Evolutionary conservation across 495 filamentous ascomycete species (phyloP).

Genomic region (Aspergillus kassunensis): DNA sequence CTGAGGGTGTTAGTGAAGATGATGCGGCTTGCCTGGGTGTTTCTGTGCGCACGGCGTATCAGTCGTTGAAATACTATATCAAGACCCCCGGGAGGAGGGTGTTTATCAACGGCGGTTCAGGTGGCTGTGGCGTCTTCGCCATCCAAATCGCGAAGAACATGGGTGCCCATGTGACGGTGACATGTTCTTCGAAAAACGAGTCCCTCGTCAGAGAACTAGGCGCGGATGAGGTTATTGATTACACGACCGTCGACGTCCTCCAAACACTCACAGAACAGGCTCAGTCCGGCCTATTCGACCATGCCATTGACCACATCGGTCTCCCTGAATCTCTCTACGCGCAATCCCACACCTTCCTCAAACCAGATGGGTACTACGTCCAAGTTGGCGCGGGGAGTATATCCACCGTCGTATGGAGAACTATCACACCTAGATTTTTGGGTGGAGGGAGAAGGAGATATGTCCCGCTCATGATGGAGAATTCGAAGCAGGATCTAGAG

Average conservation of each 20-base stretch:
- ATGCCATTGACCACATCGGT: conserved; percentile 61
- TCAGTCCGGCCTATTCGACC: conserved; percentile 49
- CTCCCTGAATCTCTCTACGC: conserved; percentile 49
- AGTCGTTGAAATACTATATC: conserved; percentile 48
- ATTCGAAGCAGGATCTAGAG: conserved; percentile 42
- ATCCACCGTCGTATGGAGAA: conserved; percentile 21
- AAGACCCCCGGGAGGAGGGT: conserved; percentile 40
- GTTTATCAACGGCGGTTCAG: conserved; percentile 66
- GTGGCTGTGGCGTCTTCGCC: conserved; percentile 57
- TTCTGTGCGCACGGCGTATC: conserved; percentile 56
- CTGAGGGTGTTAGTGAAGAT: conserved; percentile 47
- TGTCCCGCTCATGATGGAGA: conserved; percentile 38
- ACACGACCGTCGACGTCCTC: conserved; percentile 51
- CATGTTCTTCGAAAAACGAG: conserved; percentile 56
- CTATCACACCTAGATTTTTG: conserved; percentile 51
- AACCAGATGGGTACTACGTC: conserved; percentile 50
- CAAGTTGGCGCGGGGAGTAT: conserved; percentile 49
- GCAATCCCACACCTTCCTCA: conserved; percentile 51
- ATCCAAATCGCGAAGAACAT: conserved; percentile 65
- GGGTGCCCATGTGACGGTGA: conserved; percentile 59
- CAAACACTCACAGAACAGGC: conserved; percentile 34
- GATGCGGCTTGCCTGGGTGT: conserved; percentile 51
- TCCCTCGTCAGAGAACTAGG: conserved; percentile 56
- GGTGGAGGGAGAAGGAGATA: conserved; percentile 62
- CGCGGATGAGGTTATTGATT: conserved; percentile 68